A percentile compares a stretch with the other conserved stretches of the same genome.
Conservation (phyloP, 2,329 filamentous ascomycete species). For the Aspergillus carbonarius region DNA sequence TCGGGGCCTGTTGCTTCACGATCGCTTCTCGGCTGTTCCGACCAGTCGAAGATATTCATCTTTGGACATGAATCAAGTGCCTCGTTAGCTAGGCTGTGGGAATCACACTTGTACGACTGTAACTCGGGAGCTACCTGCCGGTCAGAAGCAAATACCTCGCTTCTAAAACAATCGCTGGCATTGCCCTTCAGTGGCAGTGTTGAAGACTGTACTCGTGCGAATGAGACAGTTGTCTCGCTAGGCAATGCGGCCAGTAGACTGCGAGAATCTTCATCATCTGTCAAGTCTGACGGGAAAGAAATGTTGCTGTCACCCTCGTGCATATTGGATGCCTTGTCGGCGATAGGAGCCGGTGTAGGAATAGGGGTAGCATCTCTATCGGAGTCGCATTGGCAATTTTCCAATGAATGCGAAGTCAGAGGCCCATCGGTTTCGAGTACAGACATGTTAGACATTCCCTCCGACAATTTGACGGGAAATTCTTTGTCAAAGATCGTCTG, state of each 20-base stretch:
- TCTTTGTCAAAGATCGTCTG: slow-evolving; percentile 64
- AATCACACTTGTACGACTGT: slow-evolving; percentile 15
- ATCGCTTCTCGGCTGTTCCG: slow-evolving; percentile 57
- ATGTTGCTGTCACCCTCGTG: slow-evolving; percentile 18
- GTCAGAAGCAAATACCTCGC: slow-evolving; percentile 3
- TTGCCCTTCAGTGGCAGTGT: slow-evolving; percentile 11
- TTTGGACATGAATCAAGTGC: slow-evolving; percentile 44
- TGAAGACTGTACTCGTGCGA: slow-evolving; percentile 6
- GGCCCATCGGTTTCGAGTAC: slow-evolving; percentile 51
- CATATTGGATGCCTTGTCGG: slow-evolving; percentile 10
- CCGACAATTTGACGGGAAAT: slow-evolving; percentile 36
- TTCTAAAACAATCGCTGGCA: neutral
- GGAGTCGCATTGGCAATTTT: slow-evolving; percentile 19
- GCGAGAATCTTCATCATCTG: slow-evolving; percentile 26
- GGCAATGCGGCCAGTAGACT: slow-evolving; percentile 32
- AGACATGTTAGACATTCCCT: slow-evolving; percentile 46
- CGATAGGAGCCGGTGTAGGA: slow-evolving; percentile 12
- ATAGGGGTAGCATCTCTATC: slow-evolving; percentile 21
- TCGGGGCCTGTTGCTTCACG: slow-evolving; percentile 54
- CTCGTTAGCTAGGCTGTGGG: slow-evolving; percentile 13
- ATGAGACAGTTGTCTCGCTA: slow-evolving; percentile 19
- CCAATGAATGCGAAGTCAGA: slow-evolving; percentile 34
- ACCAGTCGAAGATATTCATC: slow-evolving; percentile 64
- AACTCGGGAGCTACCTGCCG: slow-evolving; percentile 1
- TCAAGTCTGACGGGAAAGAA: slow-evolving; percentile 25